Percentiles rank a stretch among this genome's conserved stretches.
Conservation (phyloP, 495 filamentous ascomycete species). For the Aspergillus leporis region DNA sequence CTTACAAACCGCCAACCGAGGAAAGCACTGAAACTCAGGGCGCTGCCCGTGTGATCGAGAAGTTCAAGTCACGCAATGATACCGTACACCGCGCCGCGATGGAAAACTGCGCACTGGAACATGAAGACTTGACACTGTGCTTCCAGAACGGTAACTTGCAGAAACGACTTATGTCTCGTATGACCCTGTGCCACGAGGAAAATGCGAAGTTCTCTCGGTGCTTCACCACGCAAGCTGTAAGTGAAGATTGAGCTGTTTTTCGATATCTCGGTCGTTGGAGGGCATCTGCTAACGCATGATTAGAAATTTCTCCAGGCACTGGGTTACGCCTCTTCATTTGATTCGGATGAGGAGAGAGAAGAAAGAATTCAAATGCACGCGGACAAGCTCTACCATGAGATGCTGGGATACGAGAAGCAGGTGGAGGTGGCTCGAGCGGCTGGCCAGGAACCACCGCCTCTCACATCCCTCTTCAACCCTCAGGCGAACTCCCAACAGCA, state of each 20-base stretch:
- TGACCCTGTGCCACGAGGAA: slow-evolving; percentile 75
- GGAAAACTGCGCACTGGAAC: slow-evolving; percentile 91
- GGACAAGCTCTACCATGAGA: slow-evolving; percentile 81
- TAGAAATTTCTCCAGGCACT: slow-evolving; percentile 85
- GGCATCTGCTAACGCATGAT: slow-evolving; percentile 3
- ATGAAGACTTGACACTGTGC: slow-evolving; percentile 72
- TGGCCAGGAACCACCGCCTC: slow-evolving; percentile 44
- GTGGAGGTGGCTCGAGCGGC: slow-evolving; percentile 66
- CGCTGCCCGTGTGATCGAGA: slow-evolving; percentile 75
- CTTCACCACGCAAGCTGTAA: slow-evolving; percentile 76
- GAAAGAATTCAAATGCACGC: slow-evolving; percentile 96
- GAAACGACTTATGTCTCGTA: slow-evolving; percentile 45
- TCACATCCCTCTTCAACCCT: slow-evolving; percentile 43
- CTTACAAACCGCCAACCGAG: slow-evolving; percentile 67
- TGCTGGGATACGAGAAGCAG: slow-evolving; percentile 73
- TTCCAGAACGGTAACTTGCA: slow-evolving; percentile 63
- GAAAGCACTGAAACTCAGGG: slow-evolving; percentile 56
- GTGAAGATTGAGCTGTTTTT: slow-evolving; percentile 26
- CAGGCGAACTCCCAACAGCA: slow-evolving; percentile 23
- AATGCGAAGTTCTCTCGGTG: slow-evolving; percentile 73
- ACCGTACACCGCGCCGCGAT: slow-evolving; percentile 78
- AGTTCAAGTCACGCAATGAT: slow-evolving; percentile 77
- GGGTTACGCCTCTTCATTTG: slow-evolving; percentile 74
- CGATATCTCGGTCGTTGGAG: neutral
- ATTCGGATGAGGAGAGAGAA: slow-evolving; percentile 65